Percentiles rank a stretch among this genome's conserved stretches.
These are phyloP conservation scores for Aspergillus sp. DNA, from an alignment of 2,329 filamentous ascomycete species.

Conservation along the genomic window DNA sequence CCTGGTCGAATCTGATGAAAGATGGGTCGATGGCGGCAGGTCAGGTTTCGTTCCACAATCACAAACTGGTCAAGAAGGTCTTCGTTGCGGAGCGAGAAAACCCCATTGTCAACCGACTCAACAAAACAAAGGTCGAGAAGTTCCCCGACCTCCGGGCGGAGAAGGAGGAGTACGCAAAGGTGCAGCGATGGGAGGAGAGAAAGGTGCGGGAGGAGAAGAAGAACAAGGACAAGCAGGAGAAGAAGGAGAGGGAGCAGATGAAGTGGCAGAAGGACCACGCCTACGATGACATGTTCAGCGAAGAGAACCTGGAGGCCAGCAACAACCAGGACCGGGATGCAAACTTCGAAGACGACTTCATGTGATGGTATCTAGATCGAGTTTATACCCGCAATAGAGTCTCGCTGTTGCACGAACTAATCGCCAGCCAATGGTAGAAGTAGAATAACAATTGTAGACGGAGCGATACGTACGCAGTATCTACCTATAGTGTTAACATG, in stretches of 20 bases:
- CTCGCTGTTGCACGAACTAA: not conserved
- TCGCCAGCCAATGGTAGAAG: no score
- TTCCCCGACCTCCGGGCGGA: slow-evolving; percentile 81
- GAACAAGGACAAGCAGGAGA: slow-evolving; percentile 43
- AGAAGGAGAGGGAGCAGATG: slow-evolving; percentile 78
- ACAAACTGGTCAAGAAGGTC: slow-evolving; percentile 76
- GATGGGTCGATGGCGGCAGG: slow-evolving; percentile 93
- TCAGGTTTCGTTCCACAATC: slow-evolving; percentile 92
- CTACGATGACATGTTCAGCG: slow-evolving; percentile 87
- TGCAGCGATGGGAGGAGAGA: slow-evolving; percentile 68
- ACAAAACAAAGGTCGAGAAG: slow-evolving; percentile 91
- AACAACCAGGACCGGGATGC: slow-evolving; percentile 83
- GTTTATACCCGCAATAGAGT: not conserved
- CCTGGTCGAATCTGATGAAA: slow-evolving; percentile 94
- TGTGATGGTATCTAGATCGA: slow-evolving; percentile 56
- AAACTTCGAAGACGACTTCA: slow-evolving; percentile 84
- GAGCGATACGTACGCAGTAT: no score
- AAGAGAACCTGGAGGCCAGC: slow-evolving; percentile 72
- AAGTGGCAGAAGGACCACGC: slow-evolving; percentile 97
- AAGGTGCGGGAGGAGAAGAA: slow-evolving; percentile 42
- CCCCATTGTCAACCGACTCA: slow-evolving; percentile 90
- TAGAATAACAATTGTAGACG: no score
- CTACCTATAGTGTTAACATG: no score
- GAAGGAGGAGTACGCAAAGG: slow-evolving; percentile 71
- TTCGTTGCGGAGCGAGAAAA: slow-evolving; percentile 82